phyloP scores from a whole-genome alignment of 1,284 basidiomycete species.

The Cryptococcus neoformans region DNA sequence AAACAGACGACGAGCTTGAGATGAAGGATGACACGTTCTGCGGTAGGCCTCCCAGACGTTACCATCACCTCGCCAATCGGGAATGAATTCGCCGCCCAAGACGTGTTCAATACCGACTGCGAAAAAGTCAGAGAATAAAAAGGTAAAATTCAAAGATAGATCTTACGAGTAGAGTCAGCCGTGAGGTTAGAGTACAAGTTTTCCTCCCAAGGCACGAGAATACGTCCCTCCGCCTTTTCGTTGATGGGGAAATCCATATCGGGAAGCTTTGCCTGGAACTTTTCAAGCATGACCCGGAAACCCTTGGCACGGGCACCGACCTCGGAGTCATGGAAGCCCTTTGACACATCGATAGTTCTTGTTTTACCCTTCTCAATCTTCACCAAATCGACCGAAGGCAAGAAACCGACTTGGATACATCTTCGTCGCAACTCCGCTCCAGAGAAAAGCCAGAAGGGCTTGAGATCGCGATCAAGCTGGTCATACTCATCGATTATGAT shows the following conservation, averaged over 20 bases:
- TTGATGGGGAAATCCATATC: slow-evolving; percentile 92
- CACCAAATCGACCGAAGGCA: slow-evolving; percentile 81
- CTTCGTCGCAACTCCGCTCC: slow-evolving; percentile 69
- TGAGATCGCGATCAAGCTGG: slow-evolving; percentile 70
- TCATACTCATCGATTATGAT: slow-evolving; percentile 91
- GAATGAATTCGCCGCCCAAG: slow-evolving; percentile 64
- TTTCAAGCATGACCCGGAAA: slow-evolving; percentile 68
- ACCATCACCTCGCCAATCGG: slow-evolving; percentile 79
- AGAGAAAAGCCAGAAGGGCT: slow-evolving; percentile 71
- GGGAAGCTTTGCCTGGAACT: slow-evolving; percentile 71
- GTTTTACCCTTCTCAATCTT: slow-evolving; percentile 65
- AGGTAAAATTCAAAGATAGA: not conserved
- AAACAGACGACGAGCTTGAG: slow-evolving; percentile 75
- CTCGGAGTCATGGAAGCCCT: slow-evolving; percentile 62
- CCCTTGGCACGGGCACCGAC: slow-evolving; percentile 72
- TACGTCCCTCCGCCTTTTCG: slow-evolving; percentile 83
- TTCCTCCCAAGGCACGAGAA: slow-evolving; percentile 85
- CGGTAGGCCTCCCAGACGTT: slow-evolving; percentile 90
- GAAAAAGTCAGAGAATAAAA: not conserved
- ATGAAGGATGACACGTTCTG: slow-evolving; percentile 76
- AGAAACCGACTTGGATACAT: slow-evolving; percentile 67
- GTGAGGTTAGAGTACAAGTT: slow-evolving; percentile 66
- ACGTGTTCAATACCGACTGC: slow-evolving; percentile 61
- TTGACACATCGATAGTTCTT: slow-evolving; percentile 61
- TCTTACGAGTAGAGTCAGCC: slow-evolving; percentile 46